Conservation (phyloP, 179 eudicot genomes). For the Spinacia oleracea region DNA sequence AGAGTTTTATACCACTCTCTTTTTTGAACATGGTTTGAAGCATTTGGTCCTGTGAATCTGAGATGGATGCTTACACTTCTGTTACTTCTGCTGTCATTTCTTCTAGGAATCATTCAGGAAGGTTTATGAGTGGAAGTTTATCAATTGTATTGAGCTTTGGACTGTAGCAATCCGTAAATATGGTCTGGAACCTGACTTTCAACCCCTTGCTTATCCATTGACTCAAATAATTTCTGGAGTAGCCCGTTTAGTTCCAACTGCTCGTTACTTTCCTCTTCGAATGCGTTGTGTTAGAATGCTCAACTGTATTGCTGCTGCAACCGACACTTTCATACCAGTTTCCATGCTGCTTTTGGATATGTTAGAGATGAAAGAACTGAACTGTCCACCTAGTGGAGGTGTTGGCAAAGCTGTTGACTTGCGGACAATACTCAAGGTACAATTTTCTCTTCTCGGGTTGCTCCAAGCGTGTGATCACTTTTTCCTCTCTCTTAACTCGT, state of each 20-base stretch:
- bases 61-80: neutral
- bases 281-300: conserved; percentile 93
- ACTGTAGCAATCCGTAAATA: conserved; percentile 84
- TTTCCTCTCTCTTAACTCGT: neutral
- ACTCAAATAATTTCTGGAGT: conserved; percentile 91
- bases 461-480: neutral
- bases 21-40: neutral
- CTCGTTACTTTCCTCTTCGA: conserved; percentile 89
- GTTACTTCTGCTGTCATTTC: neutral
- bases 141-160: conserved; percentile 97
- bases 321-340: conserved; percentile 79
- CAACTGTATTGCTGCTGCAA: conserved; percentile 81
- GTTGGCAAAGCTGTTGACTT: conserved; percentile 88
- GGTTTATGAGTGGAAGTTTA: conserved; percentile 93
- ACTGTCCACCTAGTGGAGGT: conserved; percentile 84
- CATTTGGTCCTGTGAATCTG: neutral
- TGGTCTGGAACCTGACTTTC: conserved; percentile 75
- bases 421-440: conserved; percentile 65
- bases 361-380: conserved; percentile 94
- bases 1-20: neutral
- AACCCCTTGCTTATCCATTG: conserved; percentile 90
- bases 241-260: conserved; percentile 86
- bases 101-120: conserved; percentile 77
- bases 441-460: neutral
- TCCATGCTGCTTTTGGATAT: conserved; percentile 82